These are phyloP conservation scores for Podochytrium sp. DNA, from an alignment of 192 early-diverging fungal species.

Conservation along the genomic window DNA sequence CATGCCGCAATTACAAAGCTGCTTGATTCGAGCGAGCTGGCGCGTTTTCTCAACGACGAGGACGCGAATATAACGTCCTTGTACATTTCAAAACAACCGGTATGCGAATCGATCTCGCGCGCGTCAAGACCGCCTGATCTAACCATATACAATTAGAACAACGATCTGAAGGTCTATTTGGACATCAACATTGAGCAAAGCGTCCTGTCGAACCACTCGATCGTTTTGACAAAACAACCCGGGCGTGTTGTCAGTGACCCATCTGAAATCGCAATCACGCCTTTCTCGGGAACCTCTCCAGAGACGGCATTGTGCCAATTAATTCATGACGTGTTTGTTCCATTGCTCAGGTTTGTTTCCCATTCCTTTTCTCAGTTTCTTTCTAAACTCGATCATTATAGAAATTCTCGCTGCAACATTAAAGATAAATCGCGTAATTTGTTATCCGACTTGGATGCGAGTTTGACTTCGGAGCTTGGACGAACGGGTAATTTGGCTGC, in stretches of 20 bases:
- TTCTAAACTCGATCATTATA: neutral
- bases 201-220: constrained; percentile 1
- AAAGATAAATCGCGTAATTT: constrained; percentile 6
- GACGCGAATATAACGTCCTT: constrained; percentile 8
- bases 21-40: constrained; percentile 15
- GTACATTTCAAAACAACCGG: constrained; percentile 32
- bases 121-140: neutral
- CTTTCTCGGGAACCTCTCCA: constrained; percentile 2
- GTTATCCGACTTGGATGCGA: constrained; percentile 12
- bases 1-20: neutral
- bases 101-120: neutral
- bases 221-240: constrained; percentile 23
- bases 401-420: constrained; percentile 23
- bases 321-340: constrained; percentile 25
- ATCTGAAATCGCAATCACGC: constrained; percentile 9
- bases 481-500: neutral
- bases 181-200: constrained; percentile 27
- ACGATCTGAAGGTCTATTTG: constrained; percentile 10
- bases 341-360: neutral
- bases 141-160: neutral
- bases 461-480: neutral
- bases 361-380: neutral
- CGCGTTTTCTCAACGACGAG: constrained; percentile 27
- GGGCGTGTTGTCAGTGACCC: constrained; percentile 4
- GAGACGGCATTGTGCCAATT: constrained; percentile 17